Base-by-base conservation (phyloP, 2,329 filamentous ascomycete species). In the Paraconiothyrium sp. region DNA sequence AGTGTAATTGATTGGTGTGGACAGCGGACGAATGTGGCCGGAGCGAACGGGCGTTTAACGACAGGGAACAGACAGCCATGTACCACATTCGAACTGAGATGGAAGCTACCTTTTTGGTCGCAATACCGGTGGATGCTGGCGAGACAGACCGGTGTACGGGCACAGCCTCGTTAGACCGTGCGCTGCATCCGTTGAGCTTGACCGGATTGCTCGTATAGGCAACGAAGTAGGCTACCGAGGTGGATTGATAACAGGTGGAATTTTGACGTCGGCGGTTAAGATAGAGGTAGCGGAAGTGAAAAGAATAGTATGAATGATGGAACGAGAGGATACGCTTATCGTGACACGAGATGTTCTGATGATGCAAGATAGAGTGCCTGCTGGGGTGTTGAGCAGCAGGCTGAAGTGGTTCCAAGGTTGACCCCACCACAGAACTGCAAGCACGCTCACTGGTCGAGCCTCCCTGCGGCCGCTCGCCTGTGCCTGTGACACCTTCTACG, bases 401-500 rank as follows among this genome's bases (percentile, higher is more conserved):
- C 54, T 58, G 61, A 58, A 57, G 52, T 55, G 58, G 16, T 20
- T 20, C 20, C 20, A 20, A 20, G 37, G 37, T 7, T 20, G 46
- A 52, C 20, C 43, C 39, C 50, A 16, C 34, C 35, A 43, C 27
- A 39, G 34, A 20, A 37, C 37, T 41, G 16, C 39, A 41, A 4
- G 37, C 32, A 13, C 59, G 24, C 46, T 48, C 44, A 41, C 14
- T 35, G 30, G 39, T 49, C 27, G 13, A 11, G n/a, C 35, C 37
- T 11, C 11, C 11, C 34, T n/a, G 22, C 22, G 24, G 16, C 22
- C 24, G n/a, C 41, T 32, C 59, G 39, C 54, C 24, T 9, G 46
- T 56, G 51, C 56, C 37, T 37, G 57, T 58, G 27, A 16, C 57
- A 54, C 57, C 57, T 47, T 52, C 35, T 52, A 52, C 37, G 32